Evolutionary conservation across 106 monocot genomes (phyloP).

Genomic region (Hemerocallis citrina): DNA sequence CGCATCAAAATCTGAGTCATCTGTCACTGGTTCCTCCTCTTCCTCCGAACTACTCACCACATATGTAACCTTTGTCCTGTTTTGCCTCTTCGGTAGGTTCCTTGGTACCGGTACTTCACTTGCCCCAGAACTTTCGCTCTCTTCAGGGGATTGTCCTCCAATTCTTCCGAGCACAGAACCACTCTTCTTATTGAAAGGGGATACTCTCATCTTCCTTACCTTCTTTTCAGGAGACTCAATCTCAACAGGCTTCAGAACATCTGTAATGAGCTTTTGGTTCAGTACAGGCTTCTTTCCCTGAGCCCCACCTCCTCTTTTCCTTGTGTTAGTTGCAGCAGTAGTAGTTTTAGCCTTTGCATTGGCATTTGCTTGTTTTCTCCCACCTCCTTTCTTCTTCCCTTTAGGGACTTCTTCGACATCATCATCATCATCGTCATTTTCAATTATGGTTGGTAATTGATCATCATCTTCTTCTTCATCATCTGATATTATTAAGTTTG

Average conservation of each 20-base stretch:
- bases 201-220: slow-evolving; percentile 77
- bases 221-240: slow-evolving; percentile 71
- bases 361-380: slow-evolving; percentile 22
- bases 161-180: slow-evolving; percentile 31
- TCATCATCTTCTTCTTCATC: background rate
- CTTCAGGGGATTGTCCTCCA: background rate
- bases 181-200: slow-evolving; percentile 97
- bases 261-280: slow-evolving; percentile 34
- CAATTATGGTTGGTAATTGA: slow-evolving; percentile 5
- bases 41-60: slow-evolving; percentile 24
- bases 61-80: slow-evolving; percentile 9
- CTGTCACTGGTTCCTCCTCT: slow-evolving; percentile 8
- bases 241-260: slow-evolving; percentile 35
- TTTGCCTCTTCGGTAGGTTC: slow-evolving; percentile 32
- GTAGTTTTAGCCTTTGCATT: slow-evolving; percentile 5
- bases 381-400: slow-evolving; percentile 26
- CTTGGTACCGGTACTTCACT: slow-evolving; percentile 11
- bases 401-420: slow-evolving; percentile 8
- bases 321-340: slow-evolving; percentile 1
- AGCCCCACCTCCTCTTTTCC: background rate
- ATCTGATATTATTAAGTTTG: slow-evolving; percentile 6
- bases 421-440: slow-evolving; percentile 23
- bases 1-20: slow-evolving; percentile 42
- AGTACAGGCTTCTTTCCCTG: background rate
- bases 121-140: slow-evolving; percentile 7